Conservation (phyloP, 306 rosid genomes). For the Leucaena leucocephala region DNA sequence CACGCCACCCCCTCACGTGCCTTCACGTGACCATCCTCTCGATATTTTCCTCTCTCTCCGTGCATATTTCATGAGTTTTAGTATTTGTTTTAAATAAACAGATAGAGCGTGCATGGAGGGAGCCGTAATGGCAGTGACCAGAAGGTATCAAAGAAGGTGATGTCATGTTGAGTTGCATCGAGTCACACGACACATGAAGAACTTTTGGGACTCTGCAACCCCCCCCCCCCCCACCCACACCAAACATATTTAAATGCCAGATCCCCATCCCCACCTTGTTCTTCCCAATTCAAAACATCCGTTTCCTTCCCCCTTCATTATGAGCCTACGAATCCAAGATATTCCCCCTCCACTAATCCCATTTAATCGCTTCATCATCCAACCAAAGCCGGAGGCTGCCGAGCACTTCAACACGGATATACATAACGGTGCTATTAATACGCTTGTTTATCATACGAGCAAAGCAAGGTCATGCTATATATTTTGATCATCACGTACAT, state of each 20-base stretch:
- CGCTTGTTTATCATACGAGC: not conserved
- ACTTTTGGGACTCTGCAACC: conserved; percentile 1
- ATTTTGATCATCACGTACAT: too few relatives aligned
- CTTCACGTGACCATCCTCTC: conserved; percentile 65
- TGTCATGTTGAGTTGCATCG: not conserved
- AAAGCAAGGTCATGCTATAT: too few relatives aligned
- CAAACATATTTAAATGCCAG: not conserved
- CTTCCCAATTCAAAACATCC: not conserved
- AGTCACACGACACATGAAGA: not conserved
- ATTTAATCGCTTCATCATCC: not conserved
- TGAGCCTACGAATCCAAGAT: not conserved
- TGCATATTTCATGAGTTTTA: not conserved
- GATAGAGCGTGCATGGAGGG: not conserved
- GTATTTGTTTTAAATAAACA: too few relatives aligned
- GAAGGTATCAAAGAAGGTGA: not conserved
- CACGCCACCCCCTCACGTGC: conserved; percentile 58
- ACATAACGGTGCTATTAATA: too few relatives aligned
- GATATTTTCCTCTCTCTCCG: conserved; percentile 1
- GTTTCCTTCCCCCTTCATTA: not conserved
- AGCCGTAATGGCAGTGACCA: not conserved
- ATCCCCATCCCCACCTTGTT: not conserved
- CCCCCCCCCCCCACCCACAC: too few relatives aligned
- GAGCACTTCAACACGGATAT: not conserved
- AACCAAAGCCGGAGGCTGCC: not conserved
- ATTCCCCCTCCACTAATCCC: not conserved